phyloP scores from a whole-genome alignment of 2,329 filamentous ascomycete species.

The Pseudohalonectria lignicola region DNA sequence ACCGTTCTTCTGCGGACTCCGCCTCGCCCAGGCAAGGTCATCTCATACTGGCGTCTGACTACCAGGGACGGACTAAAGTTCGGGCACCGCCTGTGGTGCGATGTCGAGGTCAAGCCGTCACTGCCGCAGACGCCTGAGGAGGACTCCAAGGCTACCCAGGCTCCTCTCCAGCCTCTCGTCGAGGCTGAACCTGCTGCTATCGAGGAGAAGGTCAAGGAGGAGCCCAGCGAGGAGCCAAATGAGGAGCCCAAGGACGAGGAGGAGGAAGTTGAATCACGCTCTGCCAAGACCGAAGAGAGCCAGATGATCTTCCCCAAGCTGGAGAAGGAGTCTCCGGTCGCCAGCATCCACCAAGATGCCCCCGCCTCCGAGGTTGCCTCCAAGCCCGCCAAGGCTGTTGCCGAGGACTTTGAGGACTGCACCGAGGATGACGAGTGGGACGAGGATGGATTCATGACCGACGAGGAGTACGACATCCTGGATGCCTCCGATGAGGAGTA shows the following conservation, averaged over 20 bases:
- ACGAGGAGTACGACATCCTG: constrained; percentile 96
- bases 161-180: too few relatives aligned
- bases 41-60: constrained; percentile 95
- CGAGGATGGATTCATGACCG: constrained; percentile 76
- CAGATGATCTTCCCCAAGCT: constrained; percentile 96
- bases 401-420: constrained; percentile 41
- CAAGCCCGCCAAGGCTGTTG: constrained; percentile 28
- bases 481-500: constrained; percentile 90
- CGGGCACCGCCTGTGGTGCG: constrained; percentile 91
- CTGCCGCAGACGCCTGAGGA: constrained; percentile 8
- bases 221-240: constrained; percentile 22
- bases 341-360: constrained; percentile 62
- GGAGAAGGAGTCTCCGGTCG: constrained; percentile 80
- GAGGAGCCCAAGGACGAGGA: constrained; percentile 45
- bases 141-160: constrained; percentile 12
- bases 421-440: constrained; percentile 51
- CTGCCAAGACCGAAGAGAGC: constrained; percentile 60
- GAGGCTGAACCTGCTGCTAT: too few relatives aligned
- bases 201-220: constrained; percentile 21
- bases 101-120: constrained; percentile 61
- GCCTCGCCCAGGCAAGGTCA: constrained; percentile 61
- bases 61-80: constrained; percentile 71
- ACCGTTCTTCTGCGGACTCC: constrained; percentile 78
- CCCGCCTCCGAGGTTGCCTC: neutral
- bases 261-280: constrained; percentile 17